Conservation (phyloP, 2,329 filamentous ascomycete genomes). For the Fusarium globosum region DNA sequence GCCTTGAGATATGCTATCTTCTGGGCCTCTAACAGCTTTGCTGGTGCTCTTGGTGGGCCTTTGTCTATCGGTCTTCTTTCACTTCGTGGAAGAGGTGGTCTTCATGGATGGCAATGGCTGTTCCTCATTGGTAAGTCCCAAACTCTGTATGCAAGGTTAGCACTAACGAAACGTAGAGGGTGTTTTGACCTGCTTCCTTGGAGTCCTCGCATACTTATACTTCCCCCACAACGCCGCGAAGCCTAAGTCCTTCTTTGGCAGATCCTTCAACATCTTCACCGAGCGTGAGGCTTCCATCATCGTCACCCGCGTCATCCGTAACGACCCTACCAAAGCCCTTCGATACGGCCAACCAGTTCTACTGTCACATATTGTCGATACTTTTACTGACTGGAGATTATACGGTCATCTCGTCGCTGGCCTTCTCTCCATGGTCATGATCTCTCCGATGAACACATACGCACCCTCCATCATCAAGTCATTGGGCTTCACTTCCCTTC, state of each 20-base stretch:
- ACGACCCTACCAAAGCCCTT: conserved; percentile 46
- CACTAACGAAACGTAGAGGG: conserved; percentile 38
- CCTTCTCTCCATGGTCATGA: conserved; percentile 48
- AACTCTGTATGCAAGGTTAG: rapidly evolving
- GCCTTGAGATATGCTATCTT: conserved; percentile 46
- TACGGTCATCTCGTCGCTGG: conserved; percentile 45
- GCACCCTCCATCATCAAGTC: conserved; percentile 48
- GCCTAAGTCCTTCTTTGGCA: conserved; percentile 44
- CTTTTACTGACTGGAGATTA: conserved; percentile 45
- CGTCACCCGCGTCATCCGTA: conserved; percentile 45
- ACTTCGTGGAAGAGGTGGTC: conserved; percentile 37
- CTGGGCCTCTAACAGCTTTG: conserved; percentile 47
- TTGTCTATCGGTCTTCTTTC: conserved; percentile 45
- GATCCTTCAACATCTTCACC: conserved; percentile 41
- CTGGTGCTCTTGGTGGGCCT: conserved; percentile 44
- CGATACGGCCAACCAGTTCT: conserved; percentile 40
- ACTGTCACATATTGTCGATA: conserved; percentile 40
- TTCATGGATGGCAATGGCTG: conserved; percentile 48
- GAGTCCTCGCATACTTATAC: conserved; percentile 43
- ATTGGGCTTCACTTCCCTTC: conserved; percentile 41
- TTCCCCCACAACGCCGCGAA: conserved; percentile 43
- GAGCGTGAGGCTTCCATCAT: conserved; percentile 42
- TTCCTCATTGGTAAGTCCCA: conserved; percentile 44
- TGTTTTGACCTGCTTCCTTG: conserved; percentile 41
- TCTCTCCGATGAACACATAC: conserved; percentile 47